These are phyloP conservation scores for Dipteronia sinensis DNA, from an alignment of 345 rosid genomes.

Conservation along the genomic window DNA sequence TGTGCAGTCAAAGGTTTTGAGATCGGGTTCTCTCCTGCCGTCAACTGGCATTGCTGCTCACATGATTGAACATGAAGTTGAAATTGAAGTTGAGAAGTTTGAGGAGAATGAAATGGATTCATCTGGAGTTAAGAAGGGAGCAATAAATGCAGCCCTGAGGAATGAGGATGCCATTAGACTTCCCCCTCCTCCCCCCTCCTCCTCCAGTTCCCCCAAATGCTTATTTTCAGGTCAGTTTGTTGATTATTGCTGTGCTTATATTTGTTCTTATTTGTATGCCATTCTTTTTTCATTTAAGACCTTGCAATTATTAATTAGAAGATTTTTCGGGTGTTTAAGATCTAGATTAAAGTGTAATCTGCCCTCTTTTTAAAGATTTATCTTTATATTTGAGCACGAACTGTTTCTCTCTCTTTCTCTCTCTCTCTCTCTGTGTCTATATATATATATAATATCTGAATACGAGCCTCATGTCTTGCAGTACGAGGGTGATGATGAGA, in stretches of 20 bases:
- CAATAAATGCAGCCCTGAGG: constrained; percentile 17
- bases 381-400: too few relatives aligned
- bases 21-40: constrained; percentile 39
- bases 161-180: constrained; percentile 45
- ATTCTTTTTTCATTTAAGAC: neutral
- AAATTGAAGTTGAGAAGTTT: constrained; percentile 48
- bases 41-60: constrained; percentile 75
- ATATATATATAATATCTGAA: too few relatives aligned
- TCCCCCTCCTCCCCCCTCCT: constrained; percentile 46
- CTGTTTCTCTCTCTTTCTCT: too few relatives aligned
- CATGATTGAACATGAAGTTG: constrained; percentile 50
- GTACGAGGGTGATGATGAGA: constrained; percentile 46
- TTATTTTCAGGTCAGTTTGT: constrained; percentile 44
- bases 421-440: neutral
- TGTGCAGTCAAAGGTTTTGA: constrained; percentile 39
- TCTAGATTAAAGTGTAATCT: too few relatives aligned
- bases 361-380: too few relatives aligned
- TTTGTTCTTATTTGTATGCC: neutral
- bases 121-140: too few relatives aligned
- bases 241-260: neutral
- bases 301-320: too few relatives aligned
- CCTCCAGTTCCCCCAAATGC: constrained; percentile 49
- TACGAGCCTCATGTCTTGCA: constrained; percentile 20
- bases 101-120: constrained; percentile 49
- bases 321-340: too few relatives aligned